Conservation (phyloP, 2,329 filamentous ascomycete genomes). For the Karstenula rhodostoma region DNA sequence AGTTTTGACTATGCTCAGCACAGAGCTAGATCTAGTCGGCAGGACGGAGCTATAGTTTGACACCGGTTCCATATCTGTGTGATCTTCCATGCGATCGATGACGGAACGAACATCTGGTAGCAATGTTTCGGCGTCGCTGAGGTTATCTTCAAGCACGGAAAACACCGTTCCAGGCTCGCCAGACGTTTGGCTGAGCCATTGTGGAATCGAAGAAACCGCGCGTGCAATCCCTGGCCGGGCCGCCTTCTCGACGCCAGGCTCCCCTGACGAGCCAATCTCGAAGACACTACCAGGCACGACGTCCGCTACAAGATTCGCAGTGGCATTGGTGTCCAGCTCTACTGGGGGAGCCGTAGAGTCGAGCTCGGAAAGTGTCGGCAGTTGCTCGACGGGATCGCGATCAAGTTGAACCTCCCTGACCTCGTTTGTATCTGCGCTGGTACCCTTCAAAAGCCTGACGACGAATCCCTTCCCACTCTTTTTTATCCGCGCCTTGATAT, state of each 20-base stretch:
- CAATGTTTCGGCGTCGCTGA: conserved; percentile 42
- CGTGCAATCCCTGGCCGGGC: background rate
- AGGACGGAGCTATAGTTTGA: conserved; percentile 18
- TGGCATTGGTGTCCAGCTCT: conserved; percentile 30
- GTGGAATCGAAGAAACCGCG: conserved; percentile 17
- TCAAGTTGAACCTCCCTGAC: conserved; percentile 40
- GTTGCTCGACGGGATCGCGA: conserved; percentile 8
- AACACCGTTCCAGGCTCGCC: conserved; percentile 3
- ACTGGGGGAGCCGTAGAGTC: conserved; percentile 24
- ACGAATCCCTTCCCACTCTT: conserved; percentile 46
- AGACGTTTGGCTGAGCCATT: conserved; percentile 19
- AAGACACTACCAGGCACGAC: conserved; percentile 19
- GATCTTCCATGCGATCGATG: conserved; percentile 26
- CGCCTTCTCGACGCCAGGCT: conserved; percentile 25
- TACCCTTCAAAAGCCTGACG: conserved; percentile 39
- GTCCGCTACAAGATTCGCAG: background rate
- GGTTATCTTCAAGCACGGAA: conserved; percentile 34
- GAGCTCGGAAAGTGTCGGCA: conserved; percentile 26
- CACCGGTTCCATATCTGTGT: conserved; percentile 28
- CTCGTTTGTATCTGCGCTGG: conserved; percentile 32
- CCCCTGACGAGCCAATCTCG: conserved; percentile 38
- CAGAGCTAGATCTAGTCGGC: conserved; percentile 28
- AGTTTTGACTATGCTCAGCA: conserved; percentile 39
- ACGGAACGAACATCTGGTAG: conserved; percentile 32
- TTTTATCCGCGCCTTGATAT: conserved; percentile 44